Percentiles rank a stretch among this genome's conserved stretches.
These are phyloP conservation scores for Discostella stelligera DNA, from an alignment of 352 stramenopile genomes.

Conservation along the genomic window DNA sequence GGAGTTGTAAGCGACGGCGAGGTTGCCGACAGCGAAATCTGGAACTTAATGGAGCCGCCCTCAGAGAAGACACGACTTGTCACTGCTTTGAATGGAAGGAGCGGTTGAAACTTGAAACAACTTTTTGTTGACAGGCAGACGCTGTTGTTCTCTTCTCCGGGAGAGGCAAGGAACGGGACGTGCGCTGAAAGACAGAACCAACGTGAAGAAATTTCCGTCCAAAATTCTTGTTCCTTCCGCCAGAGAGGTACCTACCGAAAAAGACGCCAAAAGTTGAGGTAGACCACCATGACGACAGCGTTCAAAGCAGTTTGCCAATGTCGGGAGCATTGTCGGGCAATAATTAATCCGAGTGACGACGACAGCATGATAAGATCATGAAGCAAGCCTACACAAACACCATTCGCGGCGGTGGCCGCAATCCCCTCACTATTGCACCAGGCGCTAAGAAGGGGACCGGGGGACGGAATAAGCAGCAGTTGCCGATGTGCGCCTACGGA, in stretches of 20 bases:
- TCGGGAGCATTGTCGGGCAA: background rate
- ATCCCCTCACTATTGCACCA: conserved; percentile 49
- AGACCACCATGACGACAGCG: background rate
- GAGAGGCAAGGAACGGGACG: too few species aligned
- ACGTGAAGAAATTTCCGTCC: background rate
- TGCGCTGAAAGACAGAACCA: too few species aligned
- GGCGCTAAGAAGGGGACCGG: conserved; percentile 24
- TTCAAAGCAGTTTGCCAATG: background rate
- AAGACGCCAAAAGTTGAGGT: too few species aligned
- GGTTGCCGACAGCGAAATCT: background rate
- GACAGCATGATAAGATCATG: conserved; percentile 14
- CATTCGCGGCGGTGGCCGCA: conserved; percentile 35
- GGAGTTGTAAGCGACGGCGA: background rate
- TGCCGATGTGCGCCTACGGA: conserved; percentile 60
- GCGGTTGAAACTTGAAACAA: too few species aligned
- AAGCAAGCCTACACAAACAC: conserved; percentile 63
- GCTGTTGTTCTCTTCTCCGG: too few species aligned
- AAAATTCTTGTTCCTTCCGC: background rate
- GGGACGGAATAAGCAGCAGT: conserved; percentile 26
- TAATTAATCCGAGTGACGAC: background rate
- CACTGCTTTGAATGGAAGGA: too few species aligned
- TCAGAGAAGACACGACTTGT: too few species aligned
- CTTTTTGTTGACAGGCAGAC: too few species aligned
- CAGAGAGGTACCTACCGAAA: too few species aligned
- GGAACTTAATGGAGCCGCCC: too few species aligned